Evolutionary conservation across 805 yeast species (phyloP).

Genomic region (Kuraishia cidri): DNA sequence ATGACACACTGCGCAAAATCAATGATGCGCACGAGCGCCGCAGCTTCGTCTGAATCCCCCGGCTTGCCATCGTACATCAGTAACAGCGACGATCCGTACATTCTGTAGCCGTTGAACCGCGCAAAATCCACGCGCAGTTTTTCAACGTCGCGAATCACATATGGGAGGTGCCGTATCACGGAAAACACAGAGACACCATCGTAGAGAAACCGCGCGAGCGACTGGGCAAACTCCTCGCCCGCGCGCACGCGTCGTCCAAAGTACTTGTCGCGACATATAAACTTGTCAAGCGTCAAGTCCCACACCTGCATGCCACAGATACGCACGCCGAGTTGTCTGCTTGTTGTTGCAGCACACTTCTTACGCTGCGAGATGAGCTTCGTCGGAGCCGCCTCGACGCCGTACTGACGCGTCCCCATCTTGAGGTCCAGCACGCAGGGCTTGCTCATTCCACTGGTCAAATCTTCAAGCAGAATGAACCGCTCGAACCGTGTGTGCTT

Average conservation of each 20-base stretch:
- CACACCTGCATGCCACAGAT: constrained; percentile 93
- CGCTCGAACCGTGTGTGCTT: constrained; percentile 58
- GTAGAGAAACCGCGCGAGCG: constrained; percentile 69
- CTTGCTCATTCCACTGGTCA: constrained; percentile 69
- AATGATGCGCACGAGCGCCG: constrained; percentile 56
- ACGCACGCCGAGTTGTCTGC: constrained; percentile 77
- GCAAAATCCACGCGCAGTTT: constrained; percentile 48
- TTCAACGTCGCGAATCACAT: constrained; percentile 47
- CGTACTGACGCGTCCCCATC: constrained; percentile 98
- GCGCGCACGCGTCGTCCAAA: constrained; percentile 72
- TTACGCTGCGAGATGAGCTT: constrained; percentile 73
- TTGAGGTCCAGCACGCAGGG: constrained; percentile 94
- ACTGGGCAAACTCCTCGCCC: constrained; percentile 72
- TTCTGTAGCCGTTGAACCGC: constrained; percentile 63
- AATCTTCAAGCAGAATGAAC: constrained; percentile 82
- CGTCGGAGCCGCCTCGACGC: constrained; percentile 73
- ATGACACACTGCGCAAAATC: constrained; percentile 95
- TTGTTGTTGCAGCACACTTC: constrained; percentile 79
- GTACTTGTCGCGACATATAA: constrained; percentile 78
- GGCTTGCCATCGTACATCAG: constrained; percentile 67
- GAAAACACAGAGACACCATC: constrained; percentile 58
- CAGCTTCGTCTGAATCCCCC: constrained; percentile 7
- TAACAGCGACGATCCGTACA: constrained; percentile 85
- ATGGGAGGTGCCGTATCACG: constrained; percentile 58
- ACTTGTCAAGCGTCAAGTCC: constrained; percentile 35